Base-by-base conservation (phyloP, 257 asterid species). In the Vinca minor region DNA sequence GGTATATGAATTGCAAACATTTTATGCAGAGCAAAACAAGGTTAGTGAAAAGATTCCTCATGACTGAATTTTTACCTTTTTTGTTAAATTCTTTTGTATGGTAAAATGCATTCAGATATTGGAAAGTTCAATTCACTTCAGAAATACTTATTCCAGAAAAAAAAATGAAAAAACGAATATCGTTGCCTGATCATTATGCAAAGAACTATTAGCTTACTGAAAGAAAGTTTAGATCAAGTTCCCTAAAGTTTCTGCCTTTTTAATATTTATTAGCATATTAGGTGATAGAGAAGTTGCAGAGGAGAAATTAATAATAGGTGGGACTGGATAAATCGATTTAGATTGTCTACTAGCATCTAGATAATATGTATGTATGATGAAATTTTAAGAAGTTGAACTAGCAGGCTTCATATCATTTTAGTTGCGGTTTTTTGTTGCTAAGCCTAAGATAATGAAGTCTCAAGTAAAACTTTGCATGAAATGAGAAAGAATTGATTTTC, bases 1-100 rank as follows among this genome's bases (percentile, higher is more conserved):
- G 66, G 79, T 83, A 61, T 85, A 75, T 77, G 69, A 81, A 48
- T 62, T 80, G 76, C 81, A 78, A 54, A 79, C 90, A 21, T 62
- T 72, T 41, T 73, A 52, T 39, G 71, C 70, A 18, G 76, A 63
- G 45, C 74, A 69, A 52, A 35, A 75, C 66, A 82, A 83, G 94
- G 97, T 89, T 63, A 55, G 85, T 9, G 26, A 20, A 38, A 8
- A 32, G 5, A 65, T 57, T 3, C 48, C 59, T 28, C 45, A 61
- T 25, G 13, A 28, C 36, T 69, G 47, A 11, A 38, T 41, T 35
- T 57, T 29, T 35, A 25, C 14, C 8, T 28, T 62, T 7, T 15
- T 55, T 55, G 13, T 28, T 21, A 0, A 18, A 29, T 12, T 15
- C 17, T 29, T 17, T 55, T 14, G 13, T n/a, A 15, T 29, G 60